A percentile compares a stretch with the other conserved stretches of the same genome.
Evolutionary conservation across 1,284 basidiomycete genomes (phyloP).

Genomic region (Sporisorium graminicola): DNA sequence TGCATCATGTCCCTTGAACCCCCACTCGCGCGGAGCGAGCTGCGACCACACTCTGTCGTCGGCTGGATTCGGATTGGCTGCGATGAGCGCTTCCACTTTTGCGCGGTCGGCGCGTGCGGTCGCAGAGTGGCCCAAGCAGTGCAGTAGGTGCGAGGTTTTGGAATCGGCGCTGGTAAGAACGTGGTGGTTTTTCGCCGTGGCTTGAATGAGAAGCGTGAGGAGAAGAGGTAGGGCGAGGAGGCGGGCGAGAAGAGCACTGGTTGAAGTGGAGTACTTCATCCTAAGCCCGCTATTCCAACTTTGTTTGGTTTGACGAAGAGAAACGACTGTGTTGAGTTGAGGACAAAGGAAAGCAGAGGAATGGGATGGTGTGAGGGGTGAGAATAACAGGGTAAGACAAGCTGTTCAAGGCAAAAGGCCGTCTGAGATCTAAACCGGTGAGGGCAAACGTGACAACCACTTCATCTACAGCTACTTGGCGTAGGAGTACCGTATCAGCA

Average conservation of each 20-base stretch:
- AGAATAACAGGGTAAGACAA: too few relatives aligned
- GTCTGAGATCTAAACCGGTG: too few relatives aligned
- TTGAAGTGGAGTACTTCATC: too few relatives aligned
- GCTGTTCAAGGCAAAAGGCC: too few relatives aligned
- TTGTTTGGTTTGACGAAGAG: neutral
- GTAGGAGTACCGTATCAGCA: too few relatives aligned
- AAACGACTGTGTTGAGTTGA: neutral
- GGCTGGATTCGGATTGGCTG: slow-evolving; percentile 2
- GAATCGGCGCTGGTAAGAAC: neutral
- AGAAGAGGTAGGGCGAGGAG: neutral
- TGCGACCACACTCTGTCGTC: slow-evolving; percentile 12
- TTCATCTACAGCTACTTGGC: too few relatives aligned
- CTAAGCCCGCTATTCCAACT: neutral
- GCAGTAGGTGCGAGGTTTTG: slow-evolving; percentile 6
- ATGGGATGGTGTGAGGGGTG: too few relatives aligned
- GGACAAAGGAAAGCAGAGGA: neutral
- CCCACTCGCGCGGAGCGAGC: slow-evolving; percentile 22
- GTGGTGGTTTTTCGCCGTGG: neutral
- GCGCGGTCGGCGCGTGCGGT: slow-evolving; percentile 1
- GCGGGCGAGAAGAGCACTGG: too few relatives aligned
- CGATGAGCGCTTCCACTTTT: slow-evolving; percentile 11
- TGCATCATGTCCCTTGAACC: slow-evolving; percentile 16
- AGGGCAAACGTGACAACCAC: too few relatives aligned
- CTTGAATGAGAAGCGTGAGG: neutral
- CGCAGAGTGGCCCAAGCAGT: slow-evolving; percentile 16